A percentile compares a stretch with the other conserved stretches of the same genome.
Evolutionary conservation across 257 asterid genomes (phyloP).

Genomic region (Nemophila menziesii): DNA sequence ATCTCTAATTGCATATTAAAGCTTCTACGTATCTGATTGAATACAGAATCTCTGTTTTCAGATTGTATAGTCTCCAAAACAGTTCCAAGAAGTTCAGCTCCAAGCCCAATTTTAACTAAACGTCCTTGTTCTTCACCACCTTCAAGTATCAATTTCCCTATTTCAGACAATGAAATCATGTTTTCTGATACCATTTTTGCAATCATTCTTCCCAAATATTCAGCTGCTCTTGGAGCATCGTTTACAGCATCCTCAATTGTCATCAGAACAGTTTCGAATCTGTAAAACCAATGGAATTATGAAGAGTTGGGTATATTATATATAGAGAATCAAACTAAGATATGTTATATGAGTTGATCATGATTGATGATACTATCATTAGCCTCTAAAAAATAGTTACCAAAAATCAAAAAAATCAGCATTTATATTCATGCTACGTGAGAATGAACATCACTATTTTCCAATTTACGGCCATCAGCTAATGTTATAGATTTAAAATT

Average conservation of each 20-base stretch:
- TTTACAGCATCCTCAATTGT: slow-evolving; percentile 36
- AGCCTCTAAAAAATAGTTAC: too few relatives aligned
- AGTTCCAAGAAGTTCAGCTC: slow-evolving; percentile 33
- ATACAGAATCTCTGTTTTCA: slow-evolving; percentile 22
- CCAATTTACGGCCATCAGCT: too few relatives aligned
- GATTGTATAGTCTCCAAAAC: slow-evolving; percentile 27
- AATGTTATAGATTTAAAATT: too few relatives aligned
- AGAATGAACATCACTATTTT: too few relatives aligned
- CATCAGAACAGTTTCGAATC: slow-evolving; percentile 30
- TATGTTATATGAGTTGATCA: too few relatives aligned
- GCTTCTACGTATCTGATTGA: slow-evolving; percentile 16
- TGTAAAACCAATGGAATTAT: slow-evolving; percentile 9
- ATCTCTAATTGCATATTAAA: slow-evolving; percentile 18
- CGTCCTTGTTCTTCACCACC: slow-evolving; percentile 44
- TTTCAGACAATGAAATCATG: slow-evolving; percentile 18
- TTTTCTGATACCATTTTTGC: slow-evolving; percentile 22
- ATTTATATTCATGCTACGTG: too few relatives aligned
- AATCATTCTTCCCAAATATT: slow-evolving; percentile 33
- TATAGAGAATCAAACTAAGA: too few relatives aligned
- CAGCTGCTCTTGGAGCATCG: slow-evolving; percentile 45
- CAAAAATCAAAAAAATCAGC: too few relatives aligned
- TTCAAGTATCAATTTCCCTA: slow-evolving; percentile 23
- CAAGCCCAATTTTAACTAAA: slow-evolving; percentile 36
- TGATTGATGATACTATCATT: too few relatives aligned
- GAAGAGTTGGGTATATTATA: too few relatives aligned